Percentiles rank a stretch among this genome's conserved stretches.
phyloP scores from a whole-genome alignment of 2,329 filamentous ascomycete species.

The Cercospora sp. region DNA sequence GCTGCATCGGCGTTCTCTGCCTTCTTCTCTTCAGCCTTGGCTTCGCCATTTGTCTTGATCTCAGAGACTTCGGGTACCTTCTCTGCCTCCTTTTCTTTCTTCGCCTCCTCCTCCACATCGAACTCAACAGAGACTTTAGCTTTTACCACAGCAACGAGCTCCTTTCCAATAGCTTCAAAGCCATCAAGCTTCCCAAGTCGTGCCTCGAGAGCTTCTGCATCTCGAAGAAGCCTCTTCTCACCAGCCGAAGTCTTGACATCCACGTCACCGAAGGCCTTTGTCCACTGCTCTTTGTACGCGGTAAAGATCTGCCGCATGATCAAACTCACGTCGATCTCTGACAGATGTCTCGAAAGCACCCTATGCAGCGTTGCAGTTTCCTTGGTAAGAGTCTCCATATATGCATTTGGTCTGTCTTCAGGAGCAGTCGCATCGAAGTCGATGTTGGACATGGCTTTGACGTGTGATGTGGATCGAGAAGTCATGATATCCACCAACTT shows the following conservation, averaged over 20 bases:
- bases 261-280: slow-evolving; percentile 67
- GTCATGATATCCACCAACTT: slow-evolving; percentile 94
- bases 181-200: slow-evolving; percentile 77
- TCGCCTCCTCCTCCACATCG: slow-evolving; percentile 15
- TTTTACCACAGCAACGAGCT: slow-evolving; percentile 42
- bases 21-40: not conserved
- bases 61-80: not conserved
- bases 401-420: slow-evolving; percentile 55
- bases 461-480: slow-evolving; percentile 70
- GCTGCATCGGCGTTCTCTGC: not conserved
- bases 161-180: slow-evolving; percentile 63
- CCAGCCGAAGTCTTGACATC: slow-evolving; percentile 66
- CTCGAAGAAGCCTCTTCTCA: slow-evolving; percentile 75
- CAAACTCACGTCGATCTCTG: slow-evolving; percentile 71
- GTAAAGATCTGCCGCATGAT: slow-evolving; percentile 86
- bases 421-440: slow-evolving; percentile 64
- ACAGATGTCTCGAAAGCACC: slow-evolving; percentile 78
- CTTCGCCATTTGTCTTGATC: not conserved
- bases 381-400: slow-evolving; percentile 84
- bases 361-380: slow-evolving; percentile 84
- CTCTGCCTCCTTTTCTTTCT: slow-evolving; percentile 6
- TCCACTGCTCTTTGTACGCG: slow-evolving; percentile 78
- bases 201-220: slow-evolving; percentile 70
- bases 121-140: slow-evolving; percentile 50
- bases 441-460: slow-evolving; percentile 71